Percentiles rank a stretch among this genome's conserved stretches.
These are phyloP conservation scores for Umbilicaria muhlenbergii DNA, from an alignment of 495 filamentous ascomycete species.

Conservation along the genomic window DNA sequence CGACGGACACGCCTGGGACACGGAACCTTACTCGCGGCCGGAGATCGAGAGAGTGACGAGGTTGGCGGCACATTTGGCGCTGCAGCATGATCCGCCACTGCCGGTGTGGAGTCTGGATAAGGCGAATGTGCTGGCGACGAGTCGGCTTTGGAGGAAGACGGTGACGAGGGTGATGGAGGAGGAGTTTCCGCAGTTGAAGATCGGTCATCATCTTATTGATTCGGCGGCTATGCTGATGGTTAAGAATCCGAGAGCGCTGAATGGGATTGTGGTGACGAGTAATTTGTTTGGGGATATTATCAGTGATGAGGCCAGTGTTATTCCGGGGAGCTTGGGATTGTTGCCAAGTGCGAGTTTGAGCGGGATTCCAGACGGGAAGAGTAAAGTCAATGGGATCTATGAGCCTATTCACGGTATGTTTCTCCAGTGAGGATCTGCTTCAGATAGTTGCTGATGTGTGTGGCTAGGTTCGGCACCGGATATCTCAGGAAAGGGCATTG, in stretches of 20 bases:
- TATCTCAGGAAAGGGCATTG: constrained; percentile 77
- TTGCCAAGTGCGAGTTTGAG: constrained; percentile 80
- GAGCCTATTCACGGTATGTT: constrained; percentile 80
- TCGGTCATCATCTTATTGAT: constrained; percentile 89
- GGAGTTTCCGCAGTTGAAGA: constrained; percentile 78
- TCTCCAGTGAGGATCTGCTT: background rate
- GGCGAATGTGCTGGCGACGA: constrained; percentile 91
- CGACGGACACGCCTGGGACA: constrained; percentile 67
- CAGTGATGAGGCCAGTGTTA: constrained; percentile 89
- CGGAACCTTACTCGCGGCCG: constrained; percentile 70
- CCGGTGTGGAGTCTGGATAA: constrained; percentile 89
- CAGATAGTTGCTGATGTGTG: background rate
- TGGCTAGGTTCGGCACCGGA: constrained; percentile 46
- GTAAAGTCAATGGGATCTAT: constrained; percentile 53
- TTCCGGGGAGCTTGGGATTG: constrained; percentile 80
- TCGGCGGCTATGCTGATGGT: constrained; percentile 95
- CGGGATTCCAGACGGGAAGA: constrained; percentile 60
- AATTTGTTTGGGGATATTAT: constrained; percentile 98
- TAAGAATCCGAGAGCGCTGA: constrained; percentile 80
- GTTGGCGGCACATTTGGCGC: constrained; percentile 68
- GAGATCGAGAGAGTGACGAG: constrained; percentile 87
- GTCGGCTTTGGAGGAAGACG: constrained; percentile 77
- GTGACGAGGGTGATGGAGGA: constrained; percentile 61
- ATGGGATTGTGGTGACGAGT: constrained; percentile 85
- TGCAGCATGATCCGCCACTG: constrained; percentile 60